Percentiles rank a stretch among this genome's conserved stretches.
Evolutionary conservation across 1,139 yeast species (phyloP).

Genomic region (Kazachstania sp.): DNA sequence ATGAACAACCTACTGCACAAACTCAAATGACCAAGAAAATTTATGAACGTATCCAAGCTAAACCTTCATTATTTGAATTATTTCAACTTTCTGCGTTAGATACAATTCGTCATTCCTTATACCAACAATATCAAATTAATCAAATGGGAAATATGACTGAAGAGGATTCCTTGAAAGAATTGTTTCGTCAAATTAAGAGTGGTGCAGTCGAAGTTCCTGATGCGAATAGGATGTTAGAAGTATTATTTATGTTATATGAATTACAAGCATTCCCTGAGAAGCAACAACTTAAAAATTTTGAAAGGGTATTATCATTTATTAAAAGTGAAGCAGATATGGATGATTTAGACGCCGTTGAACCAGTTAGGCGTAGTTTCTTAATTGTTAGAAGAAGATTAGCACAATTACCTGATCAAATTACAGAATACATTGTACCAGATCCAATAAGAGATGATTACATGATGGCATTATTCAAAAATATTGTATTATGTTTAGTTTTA

Average conservation of each 20-base stretch:
- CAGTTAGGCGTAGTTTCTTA: constrained; percentile 4
- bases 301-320: not conserved
- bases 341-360: constrained; percentile 6
- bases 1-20: not conserved
- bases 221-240: not conserved
- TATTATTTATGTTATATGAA: not conserved
- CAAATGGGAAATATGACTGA: constrained; percentile 6
- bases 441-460: constrained; percentile 17
- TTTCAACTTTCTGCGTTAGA: not conserved
- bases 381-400: not conserved
- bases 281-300: not conserved
- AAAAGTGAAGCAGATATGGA: constrained; percentile 1
- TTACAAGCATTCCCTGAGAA: not conserved
- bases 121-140: not conserved
- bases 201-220: not conserved
- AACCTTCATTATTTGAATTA: not conserved
- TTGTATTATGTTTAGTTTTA: constrained; percentile 17
- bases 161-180: constrained; percentile 1
- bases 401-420: not conserved
- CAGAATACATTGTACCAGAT: constrained; percentile 19
- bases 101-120: not conserved
- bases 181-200: constrained; percentile 1
- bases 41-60: not conserved
- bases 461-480: constrained; percentile 16
- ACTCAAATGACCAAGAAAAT: not conserved